Base-by-base conservation (phyloP, 176 grass and related monocot genomes). In the Oryza meyeriana region DNA sequence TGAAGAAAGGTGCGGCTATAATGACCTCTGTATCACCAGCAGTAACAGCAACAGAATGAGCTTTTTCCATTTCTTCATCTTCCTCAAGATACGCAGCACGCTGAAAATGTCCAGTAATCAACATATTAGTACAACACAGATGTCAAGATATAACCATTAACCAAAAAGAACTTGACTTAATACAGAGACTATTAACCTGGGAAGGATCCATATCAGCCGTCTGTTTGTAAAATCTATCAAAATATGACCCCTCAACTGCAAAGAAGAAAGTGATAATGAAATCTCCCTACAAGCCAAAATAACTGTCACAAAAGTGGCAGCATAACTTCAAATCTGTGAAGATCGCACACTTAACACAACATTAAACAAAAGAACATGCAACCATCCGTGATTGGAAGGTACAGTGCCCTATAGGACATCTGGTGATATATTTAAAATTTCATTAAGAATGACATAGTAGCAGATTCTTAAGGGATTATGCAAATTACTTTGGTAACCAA, bases 21-120 rank as follows among this genome's bases (percentile, higher is more conserved):
- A 45, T 69, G 67, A 97, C 95, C 89, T 98, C 92, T 66, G 95
- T 98, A 36, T 94, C 90, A 71, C 95, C 90, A 63, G 88, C 92
- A 85, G 71, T 68, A 69, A n/a, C 92, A 32, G 92, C 90, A 81
- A 94, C 36, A 79, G 86, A 94, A 89, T 97, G 92, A 45, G 95
- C 95, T 61, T 93, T 81, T 81, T 94, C 95, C 92, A 98, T 98
- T 89, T 94, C 92, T 87, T 78, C 76, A 68, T 94, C 92, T 59
- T 93, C 86, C 87, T 98, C 92, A 66, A 98, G 90, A 89, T 84
- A 92, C 48, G 81, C 71, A 75, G 92, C 95, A 89, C 95, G 90
- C 92, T 98, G 61, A 82, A 83, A 79, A 72, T 12, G 72, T 18
- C 40, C 91, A 50, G 59, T 65, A 29, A 5, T 79, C 64, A 32